A percentile compares a stretch with the other conserved stretches of the same genome.
phyloP scores from a whole-genome alignment of 345 rosid genomes.

The Melaleuca alternifolia region DNA sequence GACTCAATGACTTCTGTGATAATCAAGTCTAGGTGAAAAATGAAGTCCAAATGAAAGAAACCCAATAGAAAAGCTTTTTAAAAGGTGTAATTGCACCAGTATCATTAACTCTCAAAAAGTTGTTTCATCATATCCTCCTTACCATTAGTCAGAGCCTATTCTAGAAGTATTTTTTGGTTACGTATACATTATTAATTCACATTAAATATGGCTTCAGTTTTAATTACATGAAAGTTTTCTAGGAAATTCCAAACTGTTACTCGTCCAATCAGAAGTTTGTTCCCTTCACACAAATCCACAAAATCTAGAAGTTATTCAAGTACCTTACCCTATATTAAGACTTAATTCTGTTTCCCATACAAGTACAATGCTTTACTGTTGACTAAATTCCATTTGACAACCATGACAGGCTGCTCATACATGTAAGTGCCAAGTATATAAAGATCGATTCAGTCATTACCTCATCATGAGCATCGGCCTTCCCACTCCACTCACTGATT shows the following conservation, averaged over 20 bases:
- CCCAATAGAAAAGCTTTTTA: no score
- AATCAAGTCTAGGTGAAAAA: not conserved
- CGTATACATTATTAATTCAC: not conserved
- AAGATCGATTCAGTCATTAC: conserved; percentile 16
- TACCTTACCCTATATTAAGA: not conserved
- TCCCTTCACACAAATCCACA: not conserved
- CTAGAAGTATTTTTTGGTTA: not conserved
- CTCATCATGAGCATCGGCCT: conserved; percentile 31
- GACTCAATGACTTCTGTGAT: not conserved
- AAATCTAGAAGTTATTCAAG: not conserved
- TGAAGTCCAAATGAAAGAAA: no score
- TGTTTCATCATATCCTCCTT: not conserved
- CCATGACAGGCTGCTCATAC: not conserved
- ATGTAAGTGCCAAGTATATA: not conserved
- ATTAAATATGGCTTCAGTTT: not conserved
- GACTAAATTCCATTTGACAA: not conserved
- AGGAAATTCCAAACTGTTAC: not conserved
- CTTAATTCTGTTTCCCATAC: not conserved
- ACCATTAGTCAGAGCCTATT: not conserved
- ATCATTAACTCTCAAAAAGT: no score
- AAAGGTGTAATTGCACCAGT: no score
- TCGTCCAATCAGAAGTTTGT: not conserved
- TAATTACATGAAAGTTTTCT: not conserved
- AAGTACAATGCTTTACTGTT: not conserved
- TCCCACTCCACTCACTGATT: conserved; percentile 28